phyloP scores from a whole-genome alignment of 2,329 filamentous ascomycete species.

The Aspergillus fijiensis region DNA sequence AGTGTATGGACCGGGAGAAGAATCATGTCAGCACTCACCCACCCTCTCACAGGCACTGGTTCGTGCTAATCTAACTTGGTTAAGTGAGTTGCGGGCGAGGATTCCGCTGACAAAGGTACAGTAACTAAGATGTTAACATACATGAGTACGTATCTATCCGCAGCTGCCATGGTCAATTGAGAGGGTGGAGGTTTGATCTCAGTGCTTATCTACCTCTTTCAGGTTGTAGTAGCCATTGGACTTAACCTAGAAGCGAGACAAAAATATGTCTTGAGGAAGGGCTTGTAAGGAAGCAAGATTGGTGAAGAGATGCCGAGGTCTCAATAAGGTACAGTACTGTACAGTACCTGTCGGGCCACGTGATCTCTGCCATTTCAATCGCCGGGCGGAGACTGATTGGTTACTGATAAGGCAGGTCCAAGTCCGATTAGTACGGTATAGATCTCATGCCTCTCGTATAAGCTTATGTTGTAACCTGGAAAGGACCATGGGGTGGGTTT shows the following conservation, averaged over 20 bases:
- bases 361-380: background rate
- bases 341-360: background rate
- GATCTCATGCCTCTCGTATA: background rate
- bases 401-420: conserved; percentile 16
- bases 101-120: background rate
- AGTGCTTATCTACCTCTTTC: background rate
- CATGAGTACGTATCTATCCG: too few species aligned
- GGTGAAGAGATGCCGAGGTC: background rate
- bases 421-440: background rate
- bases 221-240: background rate
- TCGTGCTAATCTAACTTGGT: background rate
- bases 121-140: too few species aligned
- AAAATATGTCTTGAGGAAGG: background rate
- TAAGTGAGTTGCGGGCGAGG: background rate
- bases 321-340: background rate
- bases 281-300: background rate
- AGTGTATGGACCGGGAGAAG: background rate
- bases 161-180: too few species aligned
- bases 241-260: background rate
- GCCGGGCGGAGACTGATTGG: conserved; percentile 10
- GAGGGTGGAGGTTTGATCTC: too few species aligned
- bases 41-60: background rate
- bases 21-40: background rate
- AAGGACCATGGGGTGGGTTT: too few species aligned
- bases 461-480: too few species aligned